Percentiles rank a stretch among this genome's conserved stretches.
These are phyloP conservation scores for Pinus albicaulis DNA, from an alignment of 75 land plant species.

Conservation along the genomic window DNA sequence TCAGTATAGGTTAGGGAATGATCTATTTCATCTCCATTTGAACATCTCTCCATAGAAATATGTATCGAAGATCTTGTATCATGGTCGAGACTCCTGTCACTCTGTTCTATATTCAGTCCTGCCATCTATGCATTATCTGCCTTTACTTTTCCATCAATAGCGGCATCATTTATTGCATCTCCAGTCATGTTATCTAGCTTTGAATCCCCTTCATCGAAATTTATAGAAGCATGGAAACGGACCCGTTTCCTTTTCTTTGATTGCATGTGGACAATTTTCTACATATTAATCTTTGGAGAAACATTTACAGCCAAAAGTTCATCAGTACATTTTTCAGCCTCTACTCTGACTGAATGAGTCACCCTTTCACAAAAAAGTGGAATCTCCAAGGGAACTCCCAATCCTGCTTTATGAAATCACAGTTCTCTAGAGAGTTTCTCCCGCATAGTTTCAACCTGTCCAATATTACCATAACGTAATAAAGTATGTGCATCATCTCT, in stretches of 20 bases:
- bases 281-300: conserved; percentile 2
- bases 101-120: not conserved
- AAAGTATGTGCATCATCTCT: no score
- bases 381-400: conserved; percentile 50
- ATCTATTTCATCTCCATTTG: not conserved
- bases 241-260: conserved; percentile 7
- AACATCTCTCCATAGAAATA: not conserved
- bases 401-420: conserved; percentile 63
- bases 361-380: conserved; percentile 33
- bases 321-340: not conserved
- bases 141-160: not conserved
- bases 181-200: not conserved
- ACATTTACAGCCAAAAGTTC: not conserved
- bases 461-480: no score
- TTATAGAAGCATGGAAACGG: not conserved
- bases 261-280: not conserved
- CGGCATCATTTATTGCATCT: not conserved
- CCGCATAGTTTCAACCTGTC: conserved; percentile 36
- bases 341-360: not conserved
- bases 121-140: not conserved
- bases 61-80: not conserved
- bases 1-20: not conserved
- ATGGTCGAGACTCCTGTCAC: not conserved
- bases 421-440: conserved; percentile 70
- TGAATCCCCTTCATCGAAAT: not conserved